Conservation (phyloP, 1,284 basidiomycete genomes). For the Tilletia setariae region DNA sequence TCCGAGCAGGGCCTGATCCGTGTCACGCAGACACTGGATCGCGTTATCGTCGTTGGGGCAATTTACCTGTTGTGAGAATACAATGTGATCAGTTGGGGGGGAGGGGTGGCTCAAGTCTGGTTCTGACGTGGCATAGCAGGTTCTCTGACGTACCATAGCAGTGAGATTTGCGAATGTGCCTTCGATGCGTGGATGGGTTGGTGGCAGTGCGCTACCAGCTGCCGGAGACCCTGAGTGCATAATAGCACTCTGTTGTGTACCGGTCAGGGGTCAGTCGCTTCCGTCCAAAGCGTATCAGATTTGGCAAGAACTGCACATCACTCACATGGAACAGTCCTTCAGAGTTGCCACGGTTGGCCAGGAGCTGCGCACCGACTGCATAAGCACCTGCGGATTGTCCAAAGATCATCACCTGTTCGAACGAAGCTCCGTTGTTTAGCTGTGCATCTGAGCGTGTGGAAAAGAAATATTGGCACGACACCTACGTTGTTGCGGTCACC, state of each 20-base stretch:
- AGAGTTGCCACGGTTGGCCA: conserved; percentile 1
- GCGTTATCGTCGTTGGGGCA: not conserved
- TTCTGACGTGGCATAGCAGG: not conserved
- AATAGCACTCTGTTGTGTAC: not conserved
- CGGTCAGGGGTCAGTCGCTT: not conserved
- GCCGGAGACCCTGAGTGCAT: conserved; percentile 11
- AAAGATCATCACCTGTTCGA: conserved; percentile 6
- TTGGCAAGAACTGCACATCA: not conserved
- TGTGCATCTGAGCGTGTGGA: not conserved
- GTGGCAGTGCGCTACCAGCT: not conserved
- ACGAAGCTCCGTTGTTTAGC: not conserved
- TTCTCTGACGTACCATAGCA: not conserved
- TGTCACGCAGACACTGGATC: not conserved
- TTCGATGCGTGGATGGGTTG: not conserved
- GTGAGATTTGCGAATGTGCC: conserved; percentile 8
- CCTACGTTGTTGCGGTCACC: not conserved
- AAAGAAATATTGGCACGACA: not conserved
- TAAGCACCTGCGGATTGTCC: conserved; percentile 10
- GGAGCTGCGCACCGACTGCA: conserved; percentile 1
- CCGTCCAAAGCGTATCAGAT: not conserved
- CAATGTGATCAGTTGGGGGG: too few relatives aligned
- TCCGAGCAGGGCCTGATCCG: not conserved
- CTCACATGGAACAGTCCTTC: conserved; percentile 5
- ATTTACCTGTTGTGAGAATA: not conserved
- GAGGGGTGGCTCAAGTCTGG: too few relatives aligned